Base-by-base conservation (phyloP, 2,329 filamentous ascomycete genomes). In the Ascochyta rabiei region DNA sequence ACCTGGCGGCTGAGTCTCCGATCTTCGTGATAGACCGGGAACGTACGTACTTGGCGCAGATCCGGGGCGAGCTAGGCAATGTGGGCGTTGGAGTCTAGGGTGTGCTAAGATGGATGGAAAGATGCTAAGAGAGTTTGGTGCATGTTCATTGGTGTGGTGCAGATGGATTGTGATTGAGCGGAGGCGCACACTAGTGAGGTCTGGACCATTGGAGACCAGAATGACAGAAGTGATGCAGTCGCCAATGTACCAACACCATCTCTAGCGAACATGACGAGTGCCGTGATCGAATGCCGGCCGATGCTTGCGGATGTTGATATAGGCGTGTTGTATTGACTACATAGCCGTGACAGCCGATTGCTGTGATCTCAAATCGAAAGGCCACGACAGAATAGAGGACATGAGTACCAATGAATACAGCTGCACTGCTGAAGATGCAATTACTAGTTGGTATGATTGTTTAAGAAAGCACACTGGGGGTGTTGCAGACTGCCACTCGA, bases 21-120 rank as follows among this genome's bases (percentile, higher is more conserved):
- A 55, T 47, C 52, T 23, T 38, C 41, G 19, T 46, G 46, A 50
- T 49, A 50, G 52, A 37, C 50, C 34, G 34, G 41, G 2, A 31
- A 33, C 21, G 12, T 46, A 55, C 52, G 52, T 55, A 41, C 52
- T 50, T 55, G 52, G 52, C 52, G 35, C 24, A 33, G 24, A 50
- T 55, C 52, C 24, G 52, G 52, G 35, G 28, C 12, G 9, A 31
- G 15, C 52, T 49, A 55, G 30, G 31, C 23, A 44, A n/a, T 3
- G 37, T 23, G 33, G 16, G 31, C 35, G 18, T 40, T 40, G 23
- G 34, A 35, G n/a, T 31, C 44, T 28, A 39, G 44, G 26, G 10
- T 10, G 4, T 18, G 21, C 51, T 48, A 54, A 45, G 40, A 45
- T 41, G 16, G 18, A 37, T 16, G 10, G 18, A 41, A 30, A 7